Evolutionary conservation across 2,329 filamentous ascomycete genomes (phyloP), one percentile per base, ranked within the genome.

Genomic region (Ophiosphaerella herpotricha): DNA sequence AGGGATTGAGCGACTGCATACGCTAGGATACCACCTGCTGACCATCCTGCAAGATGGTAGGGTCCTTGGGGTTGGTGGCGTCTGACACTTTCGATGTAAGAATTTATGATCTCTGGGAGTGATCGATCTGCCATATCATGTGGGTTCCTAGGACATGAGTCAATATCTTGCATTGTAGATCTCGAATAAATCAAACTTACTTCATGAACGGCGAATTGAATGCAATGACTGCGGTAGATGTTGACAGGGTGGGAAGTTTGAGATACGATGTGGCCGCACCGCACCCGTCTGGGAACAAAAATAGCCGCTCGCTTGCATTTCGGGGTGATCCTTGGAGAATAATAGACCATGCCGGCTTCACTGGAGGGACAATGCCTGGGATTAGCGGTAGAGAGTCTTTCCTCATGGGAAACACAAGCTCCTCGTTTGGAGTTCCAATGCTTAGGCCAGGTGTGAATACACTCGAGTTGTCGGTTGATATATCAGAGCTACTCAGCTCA

Each of bases 211-310:
- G 76, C 33, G 63, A 73, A 59, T 77, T 77, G 11, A 78, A 76
- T 16, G 81, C 83, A 63, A 79, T 81, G 13, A 85, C 75, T 4
- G 76, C 78, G 33, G 82, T 68, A 12, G 45, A 40, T 3, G 44
- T 23, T 14, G 16, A 13, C 2, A 60, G n/a, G 4, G 21, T 21
- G 0, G 76, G 70, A 2, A 77, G 48, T 26, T 61, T 48, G 2
- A 65, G 63, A 60, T 79, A 80, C 1, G 76, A 74, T 2, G 70
- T 70, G 2, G 75, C 76, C 8, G 76, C 77, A n/a, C 79, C 79
- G 45, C 68, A 69, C 11, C 79, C 79, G 56, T 81, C 79, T 5
- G 79, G 79, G 45, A 81, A 72, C 35, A 81, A 61, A 52, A 75
- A 79, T 1, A 79, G 63, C 14, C 49, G 52, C 26, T 58, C 50